Base-by-base conservation (phyloP, 306 rosid genomes). In the Casuarina cunninghamiana region DNA sequence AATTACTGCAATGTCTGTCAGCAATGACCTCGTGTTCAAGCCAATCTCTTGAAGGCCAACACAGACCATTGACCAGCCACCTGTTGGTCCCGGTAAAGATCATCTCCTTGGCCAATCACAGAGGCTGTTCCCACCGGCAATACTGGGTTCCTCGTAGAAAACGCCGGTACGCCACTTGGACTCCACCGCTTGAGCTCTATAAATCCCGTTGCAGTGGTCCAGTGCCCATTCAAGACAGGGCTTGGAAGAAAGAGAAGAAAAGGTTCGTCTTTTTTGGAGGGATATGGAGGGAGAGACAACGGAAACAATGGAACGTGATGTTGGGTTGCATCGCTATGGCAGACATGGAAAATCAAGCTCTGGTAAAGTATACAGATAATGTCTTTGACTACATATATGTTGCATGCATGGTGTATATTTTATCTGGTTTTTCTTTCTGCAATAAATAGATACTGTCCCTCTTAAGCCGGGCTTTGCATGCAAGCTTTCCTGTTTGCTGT, bases 91-190 rank as follows among this genome's bases (percentile, higher is more conserved):
- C 75, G 78, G 78, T 83, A 35, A 61, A 75, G 44, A 39, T 50
- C 60, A 6, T 43, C 58, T 53, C 6, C 8, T 65, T 32, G 37
- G 70, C 82, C 72, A 78, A 83, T 83, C 10, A 67, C 11, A 39
- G 68, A 54, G 72, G 46, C 68, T 48, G 26, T 55, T 41, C 11
- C 54, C 13, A 80, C 70, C 70, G 71, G 77, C 73, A 44, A 39
- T 76, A 54, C 48, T 46, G 75, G 72, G 81, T 71, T 61, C 54
- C 84, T 72, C 80, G 81, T 76, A 77, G 48, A 65, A 62, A 72
- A 82, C 78, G 78, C 71, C 81, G 60, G 81, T 61, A 7, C 3
- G 81, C 80, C 86, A 78, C 72, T 71, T 79, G 81, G 79, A 75
- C 71, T 43, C 61, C 16, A 21, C 74, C 54, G 5, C 51, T 44